These are phyloP conservation scores for Chenopodium formosanum DNA, from an alignment of 148 eudicot genomes.

Conservation along the genomic window DNA sequence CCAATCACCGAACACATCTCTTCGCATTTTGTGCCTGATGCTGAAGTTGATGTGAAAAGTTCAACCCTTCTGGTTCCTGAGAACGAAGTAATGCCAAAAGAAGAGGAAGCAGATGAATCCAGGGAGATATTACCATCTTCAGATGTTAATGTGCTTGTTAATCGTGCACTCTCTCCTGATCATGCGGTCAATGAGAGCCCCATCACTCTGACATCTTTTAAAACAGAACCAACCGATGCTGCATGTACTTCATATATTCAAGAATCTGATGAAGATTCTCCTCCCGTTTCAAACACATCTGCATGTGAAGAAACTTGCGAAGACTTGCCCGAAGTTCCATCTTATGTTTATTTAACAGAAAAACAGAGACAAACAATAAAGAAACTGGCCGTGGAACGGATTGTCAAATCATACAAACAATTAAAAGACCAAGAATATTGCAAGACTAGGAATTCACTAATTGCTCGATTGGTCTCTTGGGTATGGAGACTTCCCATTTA, in stretches of 20 bases:
- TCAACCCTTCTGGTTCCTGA: conserved; percentile 21
- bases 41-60: conserved; percentile 32
- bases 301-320: conserved; percentile 47
- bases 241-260: conserved; percentile 33
- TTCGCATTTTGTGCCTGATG: conserved; percentile 30
- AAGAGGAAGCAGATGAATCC: conserved; percentile 42
- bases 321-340: conserved; percentile 64
- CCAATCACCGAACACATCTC: conserved; percentile 37
- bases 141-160: conserved; percentile 37
- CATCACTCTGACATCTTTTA: conserved; percentile 30
- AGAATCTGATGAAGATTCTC: conserved; percentile 61
- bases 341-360: conserved; percentile 59
- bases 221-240: conserved; percentile 36
- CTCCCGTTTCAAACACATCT: conserved; percentile 43
- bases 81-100: conserved; percentile 36
- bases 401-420: conserved; percentile 56
- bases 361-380: conserved; percentile 47
- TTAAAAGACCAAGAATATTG: conserved; percentile 43
- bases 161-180: conserved; percentile 36
- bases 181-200: conserved; percentile 38
- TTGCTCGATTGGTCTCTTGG: conserved; percentile 90
- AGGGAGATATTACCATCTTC: conserved; percentile 30
- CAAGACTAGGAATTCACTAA: conserved; percentile 64
- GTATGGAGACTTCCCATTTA: conserved; percentile 44
- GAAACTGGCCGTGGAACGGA: conserved; percentile 58